Conservation (phyloP, 176 grass and related monocot genomes). For the Bothriochloa decipiens region DNA sequence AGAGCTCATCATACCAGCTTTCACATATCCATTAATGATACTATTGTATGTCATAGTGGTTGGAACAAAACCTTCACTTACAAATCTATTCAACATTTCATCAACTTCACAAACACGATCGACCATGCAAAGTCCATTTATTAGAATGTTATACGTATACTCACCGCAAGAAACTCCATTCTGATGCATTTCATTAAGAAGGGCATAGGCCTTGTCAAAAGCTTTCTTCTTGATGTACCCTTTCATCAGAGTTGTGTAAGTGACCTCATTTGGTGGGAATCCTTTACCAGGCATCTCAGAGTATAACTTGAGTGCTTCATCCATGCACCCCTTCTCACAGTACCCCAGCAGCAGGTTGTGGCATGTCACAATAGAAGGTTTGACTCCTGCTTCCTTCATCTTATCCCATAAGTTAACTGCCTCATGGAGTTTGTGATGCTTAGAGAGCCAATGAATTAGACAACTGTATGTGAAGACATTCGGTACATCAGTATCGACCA, state of each 20-base stretch:
- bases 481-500: slow-evolving; percentile 41
- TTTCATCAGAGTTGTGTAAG: slow-evolving; percentile 73
- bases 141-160: slow-evolving; percentile 70
- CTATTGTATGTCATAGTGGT: slow-evolving; percentile 75
- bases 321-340: slow-evolving; percentile 65
- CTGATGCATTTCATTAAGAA: slow-evolving; percentile 63
- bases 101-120: slow-evolving; percentile 55
- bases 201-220: slow-evolving; percentile 56
- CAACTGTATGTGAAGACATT: slow-evolving; percentile 62
- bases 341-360: slow-evolving; percentile 67
- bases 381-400: slow-evolving; percentile 66
- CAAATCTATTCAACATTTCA: slow-evolving; percentile 71
- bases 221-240: slow-evolving; percentile 56
- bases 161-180: slow-evolving; percentile 69
- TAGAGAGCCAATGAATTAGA: slow-evolving; percentile 71
- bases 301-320: slow-evolving; percentile 66
- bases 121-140: slow-evolving; percentile 66
- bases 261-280: slow-evolving; percentile 67
- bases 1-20: slow-evolving; percentile 57
- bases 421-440: slow-evolving; percentile 55
- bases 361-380: slow-evolving; percentile 62
- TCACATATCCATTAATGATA: slow-evolving; percentile 80
- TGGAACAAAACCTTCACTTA: slow-evolving; percentile 79
- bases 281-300: slow-evolving; percentile 65
- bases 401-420: slow-evolving; percentile 57